These are phyloP conservation scores for Lophium mytilinum DNA, from an alignment of 495 filamentous ascomycete species.

Conservation along the genomic window DNA sequence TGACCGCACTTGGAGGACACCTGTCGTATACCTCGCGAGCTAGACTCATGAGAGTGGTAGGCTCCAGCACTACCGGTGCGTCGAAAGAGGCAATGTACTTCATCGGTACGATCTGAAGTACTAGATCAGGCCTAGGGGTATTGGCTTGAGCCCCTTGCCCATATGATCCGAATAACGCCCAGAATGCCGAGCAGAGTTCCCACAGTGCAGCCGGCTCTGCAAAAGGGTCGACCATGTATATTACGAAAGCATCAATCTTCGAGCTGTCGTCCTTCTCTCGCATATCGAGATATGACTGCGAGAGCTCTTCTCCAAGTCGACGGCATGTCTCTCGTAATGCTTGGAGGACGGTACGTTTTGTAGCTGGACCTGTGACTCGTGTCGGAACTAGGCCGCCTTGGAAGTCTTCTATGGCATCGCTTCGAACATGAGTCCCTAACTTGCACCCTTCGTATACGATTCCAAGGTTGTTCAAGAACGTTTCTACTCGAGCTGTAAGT, in stretches of 20 bases:
- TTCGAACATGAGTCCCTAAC: conserved; percentile 61
- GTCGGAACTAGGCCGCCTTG: conserved; percentile 54
- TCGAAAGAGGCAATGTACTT: conserved; percentile 59
- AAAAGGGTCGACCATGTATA: conserved; percentile 82
- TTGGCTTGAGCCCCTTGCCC: conserved; percentile 34
- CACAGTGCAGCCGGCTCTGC: conserved; percentile 55
- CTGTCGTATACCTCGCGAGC: conserved; percentile 84
- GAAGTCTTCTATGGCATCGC: conserved; percentile 43
- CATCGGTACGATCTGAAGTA: conserved; percentile 75
- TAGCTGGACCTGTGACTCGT: conserved; percentile 24
- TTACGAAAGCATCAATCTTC: conserved; percentile 47
- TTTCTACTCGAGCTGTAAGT: conserved; percentile 49
- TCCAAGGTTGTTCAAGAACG: conserved; percentile 63
- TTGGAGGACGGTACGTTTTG: conserved; percentile 11
- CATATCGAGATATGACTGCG: conserved; percentile 17
- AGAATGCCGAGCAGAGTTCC: conserved; percentile 72
- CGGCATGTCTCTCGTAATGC: conserved; percentile 19
- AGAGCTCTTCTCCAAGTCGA: conserved; percentile 19
- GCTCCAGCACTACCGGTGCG: conserved; percentile 57
- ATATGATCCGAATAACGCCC: conserved; percentile 65
- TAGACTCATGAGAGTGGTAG: conserved; percentile 57
- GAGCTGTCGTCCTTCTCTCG: conserved; percentile 43
- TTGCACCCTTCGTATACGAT: conserved; percentile 72
- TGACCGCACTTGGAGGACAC: conserved; percentile 48
- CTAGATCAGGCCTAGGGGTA: conserved; percentile 46